Percentiles rank a stretch among this genome's conserved stretches.
phyloP scores from a whole-genome alignment of 495 filamentous ascomycete genomes.

The Penicillium mononematosum region DNA sequence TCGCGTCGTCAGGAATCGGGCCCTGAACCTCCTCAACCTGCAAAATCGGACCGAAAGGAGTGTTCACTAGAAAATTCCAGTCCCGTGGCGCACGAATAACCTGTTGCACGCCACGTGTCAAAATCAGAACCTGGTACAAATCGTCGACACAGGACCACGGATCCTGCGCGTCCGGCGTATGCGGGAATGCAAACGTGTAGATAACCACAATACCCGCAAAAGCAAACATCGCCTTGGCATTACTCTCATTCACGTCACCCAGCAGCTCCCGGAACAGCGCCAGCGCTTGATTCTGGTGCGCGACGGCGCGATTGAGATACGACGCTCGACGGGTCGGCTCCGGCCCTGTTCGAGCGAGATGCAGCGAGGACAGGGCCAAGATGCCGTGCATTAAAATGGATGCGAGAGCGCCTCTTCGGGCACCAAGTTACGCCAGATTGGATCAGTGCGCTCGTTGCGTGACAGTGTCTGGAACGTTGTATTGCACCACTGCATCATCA shows the following conservation, averaged over 20 bases:
- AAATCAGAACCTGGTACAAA: constrained; percentile 42
- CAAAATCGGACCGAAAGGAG: constrained; percentile 32
- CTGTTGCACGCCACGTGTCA: constrained; percentile 47
- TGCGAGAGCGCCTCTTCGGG: constrained; percentile 48
- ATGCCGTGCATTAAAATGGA: constrained; percentile 55
- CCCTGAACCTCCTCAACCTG: constrained; percentile 28
- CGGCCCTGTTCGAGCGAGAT: constrained; percentile 39
- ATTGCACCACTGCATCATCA: constrained; percentile 50
- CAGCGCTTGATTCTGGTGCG: constrained; percentile 50
- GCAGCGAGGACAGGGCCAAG: constrained; percentile 48
- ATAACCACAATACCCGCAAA: constrained; percentile 50
- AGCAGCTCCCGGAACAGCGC: constrained; percentile 45
- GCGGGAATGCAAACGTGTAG: constrained; percentile 51
- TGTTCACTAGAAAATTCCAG: constrained; percentile 27
- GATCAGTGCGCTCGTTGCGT: constrained; percentile 33
- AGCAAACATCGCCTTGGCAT: constrained; percentile 52
- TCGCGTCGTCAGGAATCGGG: constrained; percentile 23
- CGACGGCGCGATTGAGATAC: constrained; percentile 42
- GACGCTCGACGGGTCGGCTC: constrained; percentile 23
- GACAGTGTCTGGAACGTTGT: constrained; percentile 32
- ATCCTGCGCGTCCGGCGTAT: constrained; percentile 36
- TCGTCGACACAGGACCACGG: constrained; percentile 41
- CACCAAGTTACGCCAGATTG: constrained; percentile 44
- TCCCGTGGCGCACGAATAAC: constrained; percentile 35
- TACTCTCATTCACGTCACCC: constrained; percentile 39